phyloP scores from a whole-genome alignment of 306 rosid genomes.

The Lagenaria siceraria region DNA sequence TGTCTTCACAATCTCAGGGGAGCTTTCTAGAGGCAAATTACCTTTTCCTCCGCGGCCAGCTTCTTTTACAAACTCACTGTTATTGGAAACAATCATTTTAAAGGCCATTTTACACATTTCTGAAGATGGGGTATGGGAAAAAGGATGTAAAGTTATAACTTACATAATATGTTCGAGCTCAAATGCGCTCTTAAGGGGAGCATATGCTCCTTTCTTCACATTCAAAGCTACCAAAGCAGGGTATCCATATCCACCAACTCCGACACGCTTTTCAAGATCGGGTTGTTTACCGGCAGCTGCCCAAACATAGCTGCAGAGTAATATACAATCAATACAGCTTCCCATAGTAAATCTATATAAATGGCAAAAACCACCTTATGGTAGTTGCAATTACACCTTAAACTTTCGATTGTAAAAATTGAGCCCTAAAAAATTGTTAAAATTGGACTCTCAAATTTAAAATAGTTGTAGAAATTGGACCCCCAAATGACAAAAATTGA shows the following conservation, averaged over 20 bases:
- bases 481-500: no score
- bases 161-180: conserved; percentile 75
- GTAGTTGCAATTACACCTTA: no score
- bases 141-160: conserved; percentile 16
- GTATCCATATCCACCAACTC: conserved; percentile 98
- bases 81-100: conserved; percentile 9
- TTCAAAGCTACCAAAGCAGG: conserved; percentile 94
- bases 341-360: background rate
- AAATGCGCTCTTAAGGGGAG: conserved; percentile 95
- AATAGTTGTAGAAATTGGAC: no score
- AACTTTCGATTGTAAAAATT: no score
- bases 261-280: conserved; percentile 75
- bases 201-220: conserved; percentile 73
- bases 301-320: conserved; percentile 68
- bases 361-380: no score
- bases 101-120: conserved; percentile 3
- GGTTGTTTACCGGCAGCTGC: conserved; percentile 85
- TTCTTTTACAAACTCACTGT: conserved; percentile 78
- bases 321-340: background rate
- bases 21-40: conserved; percentile 54
- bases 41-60: conserved; percentile 93
- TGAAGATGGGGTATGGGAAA: background rate
- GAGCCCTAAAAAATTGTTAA: no score
- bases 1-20: conserved; percentile 52
- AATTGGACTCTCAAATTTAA: no score